Conservation (phyloP, 164 flowering plant genomes). For the Cinnamomum chago region DNA sequence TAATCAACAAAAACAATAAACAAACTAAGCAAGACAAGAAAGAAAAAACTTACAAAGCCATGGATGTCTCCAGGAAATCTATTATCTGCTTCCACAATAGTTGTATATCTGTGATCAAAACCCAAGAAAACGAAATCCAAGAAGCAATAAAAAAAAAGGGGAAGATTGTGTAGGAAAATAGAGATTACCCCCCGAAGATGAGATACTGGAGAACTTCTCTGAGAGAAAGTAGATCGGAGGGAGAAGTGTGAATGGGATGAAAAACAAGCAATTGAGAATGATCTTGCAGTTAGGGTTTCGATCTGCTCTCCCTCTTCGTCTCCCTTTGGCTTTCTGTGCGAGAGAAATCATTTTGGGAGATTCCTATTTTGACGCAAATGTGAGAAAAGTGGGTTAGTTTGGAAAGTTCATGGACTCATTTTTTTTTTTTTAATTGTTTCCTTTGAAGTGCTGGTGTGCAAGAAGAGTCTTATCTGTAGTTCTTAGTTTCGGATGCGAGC, state of each 20-base stretch:
- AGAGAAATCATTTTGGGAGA: neutral
- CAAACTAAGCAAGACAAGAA: neutral
- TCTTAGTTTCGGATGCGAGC: too few relatives aligned
- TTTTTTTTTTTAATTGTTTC: neutral
- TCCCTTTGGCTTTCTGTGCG: neutral
- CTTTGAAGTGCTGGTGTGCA: neutral
- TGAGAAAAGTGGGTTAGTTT: neutral
- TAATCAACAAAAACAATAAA: conserved; percentile 5
- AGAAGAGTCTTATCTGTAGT: neutral
- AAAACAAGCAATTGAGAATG: conserved; percentile 13
- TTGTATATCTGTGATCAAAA: neutral
- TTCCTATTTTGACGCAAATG: neutral
- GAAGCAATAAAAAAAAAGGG: conserved; percentile 2
- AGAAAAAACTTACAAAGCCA: conserved; percentile 36
- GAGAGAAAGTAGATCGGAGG: conserved; percentile 66
- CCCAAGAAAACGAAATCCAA: neutral
- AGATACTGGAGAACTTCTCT: conserved; percentile 28
- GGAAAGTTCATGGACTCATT: neutral
- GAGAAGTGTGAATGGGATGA: conserved; percentile 25
- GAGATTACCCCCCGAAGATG: conserved; percentile 27
- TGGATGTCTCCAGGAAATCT: conserved; percentile 49
- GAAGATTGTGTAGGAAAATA: too few relatives aligned
- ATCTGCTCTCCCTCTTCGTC: neutral
- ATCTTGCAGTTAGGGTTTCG: conserved; percentile 11
- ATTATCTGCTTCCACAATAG: conserved; percentile 33